These are phyloP conservation scores for Euphorbia tirucalli DNA, from an alignment of 345 rosid genomes.

Conservation along the genomic window DNA sequence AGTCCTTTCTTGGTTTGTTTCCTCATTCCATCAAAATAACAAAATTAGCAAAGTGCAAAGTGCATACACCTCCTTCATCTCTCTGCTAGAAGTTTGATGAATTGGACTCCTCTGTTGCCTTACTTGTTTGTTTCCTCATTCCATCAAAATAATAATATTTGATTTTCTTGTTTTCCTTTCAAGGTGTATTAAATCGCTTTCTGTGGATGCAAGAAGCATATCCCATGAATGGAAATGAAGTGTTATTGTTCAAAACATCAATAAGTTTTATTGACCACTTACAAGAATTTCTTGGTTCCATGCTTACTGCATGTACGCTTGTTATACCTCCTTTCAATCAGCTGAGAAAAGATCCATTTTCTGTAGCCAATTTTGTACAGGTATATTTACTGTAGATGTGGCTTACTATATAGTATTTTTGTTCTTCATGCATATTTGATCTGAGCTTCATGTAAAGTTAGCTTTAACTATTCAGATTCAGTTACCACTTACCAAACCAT, in stretches of 20 bases:
- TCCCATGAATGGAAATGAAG: conserved; percentile 60
- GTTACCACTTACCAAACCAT: background rate
- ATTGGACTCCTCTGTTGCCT: conserved; percentile 3
- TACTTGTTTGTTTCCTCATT: too few species aligned
- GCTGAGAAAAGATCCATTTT: conserved; percentile 45
- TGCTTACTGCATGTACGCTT: conserved; percentile 62
- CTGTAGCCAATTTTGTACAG: conserved; percentile 63
- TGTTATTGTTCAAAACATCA: conserved; percentile 74
- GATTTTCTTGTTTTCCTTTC: conserved; percentile 20
- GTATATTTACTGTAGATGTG: conserved; percentile 32
- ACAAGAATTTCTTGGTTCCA: conserved; percentile 81
- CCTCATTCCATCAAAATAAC: background rate
- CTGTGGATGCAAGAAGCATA: conserved; percentile 82
- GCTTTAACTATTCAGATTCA: background rate
- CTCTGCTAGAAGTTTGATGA: background rate
- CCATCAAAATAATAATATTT: conserved; percentile 12
- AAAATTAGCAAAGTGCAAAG: background rate
- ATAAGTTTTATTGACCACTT: conserved; percentile 88
- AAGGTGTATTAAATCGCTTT: conserved; percentile 90
- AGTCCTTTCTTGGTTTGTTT: background rate
- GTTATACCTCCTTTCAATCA: conserved; percentile 61
- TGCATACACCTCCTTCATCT: background rate
- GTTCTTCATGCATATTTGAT: background rate
- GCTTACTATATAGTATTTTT: background rate
- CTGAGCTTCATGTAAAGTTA: background rate